phyloP scores from a whole-genome alignment of 805 yeast species.

The Kuraishia borneana region DNA sequence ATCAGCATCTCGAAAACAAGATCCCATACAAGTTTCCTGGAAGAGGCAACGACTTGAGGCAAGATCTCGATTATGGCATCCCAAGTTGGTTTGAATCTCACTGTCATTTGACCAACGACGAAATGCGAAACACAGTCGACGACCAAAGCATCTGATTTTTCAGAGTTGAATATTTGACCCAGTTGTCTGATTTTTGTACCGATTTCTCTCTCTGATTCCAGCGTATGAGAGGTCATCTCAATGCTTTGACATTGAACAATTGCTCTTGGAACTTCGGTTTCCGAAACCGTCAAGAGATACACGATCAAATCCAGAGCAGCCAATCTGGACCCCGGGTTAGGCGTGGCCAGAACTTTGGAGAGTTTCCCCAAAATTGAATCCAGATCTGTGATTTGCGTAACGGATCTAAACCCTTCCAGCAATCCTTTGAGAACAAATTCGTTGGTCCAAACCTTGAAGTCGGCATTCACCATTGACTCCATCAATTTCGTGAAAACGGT shows the following conservation, averaged over 20 bases:
- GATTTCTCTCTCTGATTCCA: slow-evolving; percentile 65
- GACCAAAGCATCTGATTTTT: slow-evolving; percentile 11
- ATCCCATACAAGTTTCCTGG: slow-evolving; percentile 5
- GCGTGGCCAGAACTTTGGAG: not conserved
- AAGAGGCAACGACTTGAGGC: slow-evolving; percentile 27
- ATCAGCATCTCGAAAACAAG: not conserved
- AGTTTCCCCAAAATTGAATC: not conserved
- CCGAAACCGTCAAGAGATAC: slow-evolving; percentile 4
- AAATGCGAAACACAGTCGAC: slow-evolving; percentile 30
- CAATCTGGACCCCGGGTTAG: not conserved
- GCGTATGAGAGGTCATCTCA: slow-evolving; percentile 64
- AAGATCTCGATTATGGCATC: slow-evolving; percentile 56
- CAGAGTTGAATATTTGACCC: slow-evolving; percentile 26
- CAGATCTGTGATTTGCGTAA: not conserved
- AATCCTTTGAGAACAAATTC: not conserved
- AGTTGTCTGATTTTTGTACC: slow-evolving; percentile 55
- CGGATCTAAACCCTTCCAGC: not conserved
- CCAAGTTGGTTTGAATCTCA: slow-evolving; percentile 81
- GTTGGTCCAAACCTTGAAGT: not conserved
- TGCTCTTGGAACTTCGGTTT: slow-evolving; percentile 1
- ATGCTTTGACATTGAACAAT: slow-evolving; percentile 44
- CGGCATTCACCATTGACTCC: not conserved
- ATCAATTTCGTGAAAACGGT: not conserved
- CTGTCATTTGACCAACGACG: slow-evolving; percentile 60
- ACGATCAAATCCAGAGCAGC: slow-evolving; percentile 32